Conservation (phyloP, 2,329 filamentous ascomycete species). For the Alternaria consortialis region DNA sequence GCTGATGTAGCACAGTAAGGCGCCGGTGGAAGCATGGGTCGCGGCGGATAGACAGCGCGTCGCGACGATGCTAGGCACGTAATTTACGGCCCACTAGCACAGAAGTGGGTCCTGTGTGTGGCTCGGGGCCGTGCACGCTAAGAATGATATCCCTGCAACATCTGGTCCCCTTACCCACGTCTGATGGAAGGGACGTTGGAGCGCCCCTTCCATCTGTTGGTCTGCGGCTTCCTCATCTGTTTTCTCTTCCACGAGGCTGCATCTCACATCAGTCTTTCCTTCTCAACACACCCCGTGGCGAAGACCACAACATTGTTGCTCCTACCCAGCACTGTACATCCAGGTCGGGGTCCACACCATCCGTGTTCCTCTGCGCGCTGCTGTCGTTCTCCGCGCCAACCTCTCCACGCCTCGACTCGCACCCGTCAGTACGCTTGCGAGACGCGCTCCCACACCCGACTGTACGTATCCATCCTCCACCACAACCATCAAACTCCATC, state of each 20-base stretch:
- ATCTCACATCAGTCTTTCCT: constrained; percentile 20
- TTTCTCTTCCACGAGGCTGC: constrained; percentile 31
- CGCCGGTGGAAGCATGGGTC: constrained; percentile 4
- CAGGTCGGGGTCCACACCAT: constrained; percentile 19
- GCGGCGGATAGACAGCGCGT: constrained; percentile 19
- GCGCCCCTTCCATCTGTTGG: constrained; percentile 35
- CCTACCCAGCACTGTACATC: constrained; percentile 3
- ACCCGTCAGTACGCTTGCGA: constrained; percentile 20
- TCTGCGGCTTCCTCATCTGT: constrained; percentile 33
- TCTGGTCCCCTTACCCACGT: constrained; percentile 20
- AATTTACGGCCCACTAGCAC: constrained; percentile 24
- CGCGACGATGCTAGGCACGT: constrained; percentile 22
- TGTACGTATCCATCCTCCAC: constrained; percentile 10
- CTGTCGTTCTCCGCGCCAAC: constrained; percentile 36
- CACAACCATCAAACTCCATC: constrained; percentile 7
- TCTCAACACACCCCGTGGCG: constrained; percentile 22
- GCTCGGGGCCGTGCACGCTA: background rate
- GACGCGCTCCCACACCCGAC: constrained; percentile 24
- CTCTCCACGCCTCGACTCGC: constrained; percentile 35
- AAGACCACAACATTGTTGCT: constrained; percentile 20
- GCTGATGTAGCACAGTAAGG: background rate
- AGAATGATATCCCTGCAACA: constrained; percentile 6
- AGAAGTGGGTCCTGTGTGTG: constrained; percentile 6
- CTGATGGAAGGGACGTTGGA: constrained; percentile 35
- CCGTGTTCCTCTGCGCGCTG: constrained; percentile 33